Conservation (phyloP, 306 rosid species). For the Gleditsia sinensis region DNA sequence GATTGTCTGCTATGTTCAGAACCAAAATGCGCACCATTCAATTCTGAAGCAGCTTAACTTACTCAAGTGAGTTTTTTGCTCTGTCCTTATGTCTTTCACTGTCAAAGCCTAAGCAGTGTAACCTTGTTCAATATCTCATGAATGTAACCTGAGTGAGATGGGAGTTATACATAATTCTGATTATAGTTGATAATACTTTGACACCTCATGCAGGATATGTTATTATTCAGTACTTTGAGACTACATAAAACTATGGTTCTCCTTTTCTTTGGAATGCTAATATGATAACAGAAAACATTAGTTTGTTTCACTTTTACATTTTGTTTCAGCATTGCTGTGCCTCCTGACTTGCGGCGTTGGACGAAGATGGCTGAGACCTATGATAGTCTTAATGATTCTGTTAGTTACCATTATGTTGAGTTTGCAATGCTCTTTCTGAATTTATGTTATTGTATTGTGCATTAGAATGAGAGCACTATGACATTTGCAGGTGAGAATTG, state of each 20-base stretch:
- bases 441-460: slow-evolving; percentile 24
- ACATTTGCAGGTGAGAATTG: slow-evolving; percentile 80
- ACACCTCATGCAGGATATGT: slow-evolving; percentile 21
- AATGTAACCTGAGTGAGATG: slow-evolving; percentile 3
- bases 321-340: slow-evolving; percentile 60
- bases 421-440: slow-evolving; percentile 26
- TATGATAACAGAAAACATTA: slow-evolving; percentile 5
- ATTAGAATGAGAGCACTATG: slow-evolving; percentile 24
- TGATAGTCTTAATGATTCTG: slow-evolving; percentile 81
- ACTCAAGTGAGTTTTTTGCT: slow-evolving; percentile 50
- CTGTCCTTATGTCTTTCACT: slow-evolving; percentile 16
- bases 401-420: slow-evolving; percentile 48
- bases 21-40: slow-evolving; percentile 87
- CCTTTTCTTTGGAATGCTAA: slow-evolving; percentile 6
- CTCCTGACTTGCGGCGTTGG: slow-evolving; percentile 90
- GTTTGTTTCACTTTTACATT: slow-evolving; percentile 28
- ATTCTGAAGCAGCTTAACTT: slow-evolving; percentile 86
- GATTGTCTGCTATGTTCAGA: slow-evolving; percentile 54
- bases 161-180: slow-evolving; percentile 12
- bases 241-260: slow-evolving; percentile 6
- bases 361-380: slow-evolving; percentile 89
- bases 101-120: slow-evolving; percentile 13
- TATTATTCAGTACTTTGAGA: not conserved
- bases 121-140: slow-evolving; percentile 21
- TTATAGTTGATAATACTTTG: slow-evolving; percentile 28